Conservation (phyloP, 148 eudicot species). For the Fagopyrum tataricum region DNA sequence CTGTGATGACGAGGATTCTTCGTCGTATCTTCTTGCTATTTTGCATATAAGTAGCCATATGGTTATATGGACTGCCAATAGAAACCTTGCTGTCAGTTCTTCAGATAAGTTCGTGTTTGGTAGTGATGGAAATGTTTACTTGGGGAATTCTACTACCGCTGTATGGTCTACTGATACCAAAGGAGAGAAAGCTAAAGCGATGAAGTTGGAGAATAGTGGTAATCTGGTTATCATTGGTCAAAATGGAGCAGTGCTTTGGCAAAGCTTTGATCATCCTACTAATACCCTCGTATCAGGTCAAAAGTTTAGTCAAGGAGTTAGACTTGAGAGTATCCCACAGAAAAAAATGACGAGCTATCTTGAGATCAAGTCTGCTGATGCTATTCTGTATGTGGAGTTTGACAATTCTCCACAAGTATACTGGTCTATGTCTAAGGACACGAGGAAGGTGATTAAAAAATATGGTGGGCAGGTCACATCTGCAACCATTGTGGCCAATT, state of each 20-base stretch:
- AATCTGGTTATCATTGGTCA: constrained; percentile 57
- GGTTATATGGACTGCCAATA: constrained; percentile 74
- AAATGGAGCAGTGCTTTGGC: constrained; percentile 50
- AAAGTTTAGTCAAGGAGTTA: constrained; percentile 53
- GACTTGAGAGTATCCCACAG: constrained; percentile 42
- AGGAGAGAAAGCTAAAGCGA: constrained; percentile 48
- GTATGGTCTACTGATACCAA: constrained; percentile 65
- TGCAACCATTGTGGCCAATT: constrained; percentile 41
- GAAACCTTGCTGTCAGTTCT: constrained; percentile 39
- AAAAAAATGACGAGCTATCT: constrained; percentile 51
- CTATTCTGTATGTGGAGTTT: constrained; percentile 55
- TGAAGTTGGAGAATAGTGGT: constrained; percentile 54
- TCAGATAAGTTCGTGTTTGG: constrained; percentile 61
- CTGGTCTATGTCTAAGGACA: constrained; percentile 64
- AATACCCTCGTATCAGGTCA: constrained; percentile 71
- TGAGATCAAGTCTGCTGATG: constrained; percentile 60
- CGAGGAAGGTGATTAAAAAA: constrained; percentile 44
- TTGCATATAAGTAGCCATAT: constrained; percentile 39
- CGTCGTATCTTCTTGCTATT: constrained; percentile 53
- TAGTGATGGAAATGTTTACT: constrained; percentile 43
- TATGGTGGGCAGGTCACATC: constrained; percentile 38
- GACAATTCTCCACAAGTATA: constrained; percentile 52
- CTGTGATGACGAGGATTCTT: constrained; percentile 39
- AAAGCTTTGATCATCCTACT: constrained; percentile 78
- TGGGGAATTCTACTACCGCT: constrained; percentile 33